A percentile compares a stretch with the other conserved stretches of the same genome.
phyloP scores from a whole-genome alignment of 139 green algal genomes.

The Ulvella scutata region DNA sequence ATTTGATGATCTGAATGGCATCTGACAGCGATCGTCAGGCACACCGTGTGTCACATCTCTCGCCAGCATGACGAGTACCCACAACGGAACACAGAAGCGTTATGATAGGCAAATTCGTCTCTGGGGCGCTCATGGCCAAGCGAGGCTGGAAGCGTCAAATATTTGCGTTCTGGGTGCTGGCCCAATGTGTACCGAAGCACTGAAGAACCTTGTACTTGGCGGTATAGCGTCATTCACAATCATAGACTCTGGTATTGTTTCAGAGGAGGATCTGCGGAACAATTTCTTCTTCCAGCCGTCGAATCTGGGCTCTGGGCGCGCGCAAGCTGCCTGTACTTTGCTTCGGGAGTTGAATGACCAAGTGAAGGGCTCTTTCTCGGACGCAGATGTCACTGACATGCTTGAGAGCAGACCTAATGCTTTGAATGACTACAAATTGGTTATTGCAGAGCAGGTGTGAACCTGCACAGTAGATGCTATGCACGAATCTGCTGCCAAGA shows the following conservation, averaged over 20 bases:
- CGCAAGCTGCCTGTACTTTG: slow-evolving; percentile 48
- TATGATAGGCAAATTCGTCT: slow-evolving; percentile 82
- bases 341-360: slow-evolving; percentile 85
- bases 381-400: slow-evolving; percentile 54
- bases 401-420: slow-evolving; percentile 62
- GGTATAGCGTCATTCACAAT: slow-evolving; percentile 89
- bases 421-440: slow-evolving; percentile 69
- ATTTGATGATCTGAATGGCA: no score
- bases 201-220: slow-evolving; percentile 96
- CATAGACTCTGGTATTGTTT: slow-evolving; percentile 65
- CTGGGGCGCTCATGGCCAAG: slow-evolving; percentile 74
- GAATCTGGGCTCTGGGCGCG: slow-evolving; percentile 42
- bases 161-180: slow-evolving; percentile 55
- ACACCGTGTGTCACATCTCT: no score
- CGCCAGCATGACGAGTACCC: not conserved
- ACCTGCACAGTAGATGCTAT: not conserved
- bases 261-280: slow-evolving; percentile 70
- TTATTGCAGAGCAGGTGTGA: slow-evolving; percentile 79
- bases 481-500: not conserved
- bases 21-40: no score
- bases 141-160: slow-evolving; percentile 38
- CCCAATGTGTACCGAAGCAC: slow-evolving; percentile 66
- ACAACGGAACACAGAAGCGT: slow-evolving; percentile 28
- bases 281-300: slow-evolving; percentile 74
- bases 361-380: slow-evolving; percentile 65